A percentile compares a stretch with the other conserved stretches of the same genome.
Conservation (phyloP, 1,284 basidiomycete genomes). For the Sutorius eximius region DNA sequence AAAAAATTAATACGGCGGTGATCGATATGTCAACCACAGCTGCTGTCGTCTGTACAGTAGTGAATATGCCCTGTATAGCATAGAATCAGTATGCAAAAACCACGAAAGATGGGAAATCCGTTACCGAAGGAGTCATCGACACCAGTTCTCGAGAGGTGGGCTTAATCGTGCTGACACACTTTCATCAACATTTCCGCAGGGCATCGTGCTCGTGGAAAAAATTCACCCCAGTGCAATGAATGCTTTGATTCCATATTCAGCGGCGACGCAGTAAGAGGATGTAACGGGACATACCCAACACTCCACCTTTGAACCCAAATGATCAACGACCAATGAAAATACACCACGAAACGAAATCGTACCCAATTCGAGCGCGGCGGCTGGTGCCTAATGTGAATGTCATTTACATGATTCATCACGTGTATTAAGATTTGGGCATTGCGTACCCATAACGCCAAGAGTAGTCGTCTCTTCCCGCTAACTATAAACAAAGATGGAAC, state of each 20-base stretch:
- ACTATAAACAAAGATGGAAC: slow-evolving; percentile 8
- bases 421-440: neutral
- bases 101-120: neutral
- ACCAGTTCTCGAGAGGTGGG: slow-evolving; percentile 17
- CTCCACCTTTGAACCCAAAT: slow-evolving; percentile 12
- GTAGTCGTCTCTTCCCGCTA: slow-evolving; percentile 18
- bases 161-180: slow-evolving; percentile 8
- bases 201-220: neutral
- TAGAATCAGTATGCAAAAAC: slow-evolving; percentile 2
- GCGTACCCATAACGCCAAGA: slow-evolving; percentile 24
- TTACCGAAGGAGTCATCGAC: slow-evolving; percentile 13
- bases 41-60: slow-evolving; percentile 6
- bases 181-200: slow-evolving; percentile 1
- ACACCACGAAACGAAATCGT: neutral
- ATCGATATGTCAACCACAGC: slow-evolving; percentile 22
- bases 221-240: slow-evolving; percentile 19
- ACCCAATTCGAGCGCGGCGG: slow-evolving; percentile 21
- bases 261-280: neutral
- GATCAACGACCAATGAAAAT: neutral
- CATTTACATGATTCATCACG: slow-evolving; percentile 1
- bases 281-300: slow-evolving; percentile 13
- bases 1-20: slow-evolving; percentile 12
- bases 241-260: slow-evolving; percentile 10
- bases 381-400: slow-evolving; percentile 16
- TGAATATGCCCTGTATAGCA: slow-evolving; percentile 15